phyloP scores from a whole-genome alignment of 129 eudicot species.

The Tagetes erecta region DNA sequence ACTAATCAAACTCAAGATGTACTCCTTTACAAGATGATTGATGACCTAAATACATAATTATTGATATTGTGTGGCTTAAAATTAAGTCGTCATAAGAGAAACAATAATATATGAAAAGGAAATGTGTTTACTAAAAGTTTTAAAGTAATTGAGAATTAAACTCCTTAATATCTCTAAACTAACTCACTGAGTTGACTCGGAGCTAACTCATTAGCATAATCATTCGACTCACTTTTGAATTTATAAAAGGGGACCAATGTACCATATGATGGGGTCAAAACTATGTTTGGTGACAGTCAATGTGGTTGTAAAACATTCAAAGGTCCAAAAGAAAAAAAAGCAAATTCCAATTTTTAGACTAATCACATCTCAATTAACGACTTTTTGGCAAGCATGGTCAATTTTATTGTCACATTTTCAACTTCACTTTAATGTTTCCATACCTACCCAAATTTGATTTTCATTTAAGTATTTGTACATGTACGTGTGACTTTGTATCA shows the following conservation, averaged over 20 bases:
- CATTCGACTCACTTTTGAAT: too few relatives aligned
- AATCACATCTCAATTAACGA: constrained; percentile 33
- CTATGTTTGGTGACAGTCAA: constrained; percentile 12
- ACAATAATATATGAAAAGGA: neutral
- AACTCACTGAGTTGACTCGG: constrained; percentile 10
- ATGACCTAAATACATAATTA: neutral
- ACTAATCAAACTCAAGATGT: neutral
- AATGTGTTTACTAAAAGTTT: neutral
- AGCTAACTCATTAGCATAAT: neutral
- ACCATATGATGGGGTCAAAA: constrained; percentile 22
- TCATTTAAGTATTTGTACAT: neutral
- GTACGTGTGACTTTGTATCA: too few relatives aligned
- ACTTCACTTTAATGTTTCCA: constrained; percentile 22
- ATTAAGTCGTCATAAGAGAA: neutral
- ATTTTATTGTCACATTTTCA: constrained; percentile 20
- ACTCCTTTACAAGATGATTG: neutral
- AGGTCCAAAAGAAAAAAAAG: constrained; percentile 24
- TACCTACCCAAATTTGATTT: constrained; percentile 4
- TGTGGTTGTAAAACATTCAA: constrained; percentile 23
- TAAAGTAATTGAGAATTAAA: neutral
- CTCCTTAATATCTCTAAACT: neutral
- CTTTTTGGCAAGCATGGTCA: constrained; percentile 36
- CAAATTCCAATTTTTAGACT: constrained; percentile 19
- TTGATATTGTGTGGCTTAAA: neutral
- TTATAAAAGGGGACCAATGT: constrained; percentile 20